Evolutionary conservation across 2,329 filamentous ascomycete species (phyloP), one percentile per base, ranked within the genome.

Genomic region (Monosporascus sp.): DNA sequence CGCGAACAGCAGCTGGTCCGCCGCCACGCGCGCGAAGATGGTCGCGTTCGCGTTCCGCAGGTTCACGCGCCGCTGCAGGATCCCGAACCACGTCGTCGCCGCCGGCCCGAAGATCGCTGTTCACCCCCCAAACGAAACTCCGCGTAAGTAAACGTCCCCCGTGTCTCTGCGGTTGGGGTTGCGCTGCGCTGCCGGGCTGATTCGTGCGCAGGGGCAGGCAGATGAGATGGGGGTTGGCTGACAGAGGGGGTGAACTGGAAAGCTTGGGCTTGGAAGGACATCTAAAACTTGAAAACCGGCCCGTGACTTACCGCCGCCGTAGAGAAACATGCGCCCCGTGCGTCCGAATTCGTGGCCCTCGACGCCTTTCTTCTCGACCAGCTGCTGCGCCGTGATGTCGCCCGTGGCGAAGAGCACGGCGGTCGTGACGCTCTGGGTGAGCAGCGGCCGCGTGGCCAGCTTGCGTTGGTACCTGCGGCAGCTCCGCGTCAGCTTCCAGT

Each of bases 351-450:
- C 87, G 70, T 99, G 93, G 60, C 88, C 87, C 62, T 86, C 74
- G 26, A 88, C 61, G 19, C 91, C 92, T 65, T 81, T 86, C 71
- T 85, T 86, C 75, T 97, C 93, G 55, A 99, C 89, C 37, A 84
- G 79, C 74, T 97, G 93, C 74, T 99, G 94, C 38, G 94, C 91
- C 61, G 95, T 86, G 56, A 88, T 79, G 75, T 99, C 94, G 65
- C 94, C 94, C 16, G 91, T 90, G 54, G 88, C 92, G 70, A 97
- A 99, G 59, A 99, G 86, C 55, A 97, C 82, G 48, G 90, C 88
- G 40, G 93, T 97, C 53, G 91, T 96, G 64, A 96, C 76, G 69
- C 87, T 90, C 78, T 96, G 91, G 11, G 93, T 97, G 66, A 97
- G 83, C 63, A 97, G 78, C 56, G 93, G 93, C 67, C 89, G 84